Base-by-base conservation (phyloP, 768 basidiomycete species). In the Leccinum sublutescens region DNA sequence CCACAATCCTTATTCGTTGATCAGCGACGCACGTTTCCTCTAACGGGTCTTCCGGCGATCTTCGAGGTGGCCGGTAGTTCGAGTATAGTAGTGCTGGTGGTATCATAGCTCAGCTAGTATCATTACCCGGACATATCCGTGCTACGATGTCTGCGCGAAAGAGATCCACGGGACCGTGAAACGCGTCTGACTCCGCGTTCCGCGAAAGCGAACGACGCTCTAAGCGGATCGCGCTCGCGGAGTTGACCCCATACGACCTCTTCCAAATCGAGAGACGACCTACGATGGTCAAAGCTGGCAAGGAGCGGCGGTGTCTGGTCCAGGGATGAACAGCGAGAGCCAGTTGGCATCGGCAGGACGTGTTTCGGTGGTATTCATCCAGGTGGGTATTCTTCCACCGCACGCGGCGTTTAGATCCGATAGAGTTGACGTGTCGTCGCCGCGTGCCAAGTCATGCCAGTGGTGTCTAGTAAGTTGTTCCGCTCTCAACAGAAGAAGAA, bases 231-330 rank as follows among this genome's bases (percentile, higher is more conserved):
- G 52, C 47, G 65, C 69, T 71, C 72, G 72, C 72, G 72, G 72
- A 73, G 72, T 73, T 73, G 63, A 52, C 57, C 43, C 43, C 27
- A 36, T 51, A 25, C 51, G 34, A 45, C 48, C 51, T 68, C 56
- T 63, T 65, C 71, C 66, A 71, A 71, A 73, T 71, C 59, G 69
- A 69, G 69, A 65, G 67, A 47, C 40, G 38, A 53, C 43, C 23
- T 60, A 66, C 62, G 63, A 67, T 55, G 61, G 48, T 23, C 31
- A 34, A 43, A 33, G 38, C 10, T 12, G 19, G 59, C 53, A 21
- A 50, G 34, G 54, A 48, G 51, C 14, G 9, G 40, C 4, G 23
- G 36, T 31, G 31, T 52, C 50, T 56, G 29, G 27, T 33, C 10
- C 2, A 38, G 52, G 33, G 15, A 17, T 31, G 56, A n/a, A 34